These are phyloP conservation scores for Chlorociboria aeruginascens DNA, from an alignment of 495 filamentous ascomycete species.

Conservation along the genomic window DNA sequence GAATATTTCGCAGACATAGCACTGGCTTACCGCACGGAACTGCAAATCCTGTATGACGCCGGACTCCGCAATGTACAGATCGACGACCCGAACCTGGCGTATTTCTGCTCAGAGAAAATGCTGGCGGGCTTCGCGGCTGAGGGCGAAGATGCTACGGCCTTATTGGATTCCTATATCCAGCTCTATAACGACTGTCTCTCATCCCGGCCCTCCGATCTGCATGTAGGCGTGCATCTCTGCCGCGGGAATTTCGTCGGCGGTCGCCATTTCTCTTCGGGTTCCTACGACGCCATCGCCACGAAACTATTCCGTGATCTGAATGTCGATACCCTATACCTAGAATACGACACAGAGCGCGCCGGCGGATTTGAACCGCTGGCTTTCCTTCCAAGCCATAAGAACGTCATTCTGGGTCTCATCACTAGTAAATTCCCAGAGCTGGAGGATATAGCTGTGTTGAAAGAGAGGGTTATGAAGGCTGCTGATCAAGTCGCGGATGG, in stretches of 20 bases:
- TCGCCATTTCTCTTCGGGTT: slow-evolving; percentile 68
- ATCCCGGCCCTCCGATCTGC: slow-evolving; percentile 51
- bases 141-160: slow-evolving; percentile 46
- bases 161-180: slow-evolving; percentile 62
- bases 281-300: slow-evolving; percentile 68
- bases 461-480: slow-evolving; percentile 9
- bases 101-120: slow-evolving; percentile 73
- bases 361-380: slow-evolving; percentile 72
- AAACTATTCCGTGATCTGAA: slow-evolving; percentile 69
- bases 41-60: slow-evolving; percentile 55
- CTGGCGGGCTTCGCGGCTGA: slow-evolving; percentile 52
- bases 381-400: slow-evolving; percentile 59
- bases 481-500: slow-evolving; percentile 16
- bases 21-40: slow-evolving; percentile 55
- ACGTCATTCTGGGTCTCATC: slow-evolving; percentile 66
- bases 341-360: slow-evolving; percentile 67
- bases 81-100: slow-evolving; percentile 67
- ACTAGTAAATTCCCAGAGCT: slow-evolving; percentile 63
- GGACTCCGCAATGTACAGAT: slow-evolving; percentile 62
- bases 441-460: slow-evolving; percentile 62
- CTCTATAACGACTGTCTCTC: slow-evolving; percentile 66
- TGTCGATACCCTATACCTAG: slow-evolving; percentile 38
- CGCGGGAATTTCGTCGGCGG: slow-evolving; percentile 55
- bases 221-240: slow-evolving; percentile 69
- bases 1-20: slow-evolving; percentile 69